Percentiles rank a stretch among this genome's conserved stretches.
Conservation (phyloP, 805 yeast genomes). For the Cyberlindnera petersonii region DNA sequence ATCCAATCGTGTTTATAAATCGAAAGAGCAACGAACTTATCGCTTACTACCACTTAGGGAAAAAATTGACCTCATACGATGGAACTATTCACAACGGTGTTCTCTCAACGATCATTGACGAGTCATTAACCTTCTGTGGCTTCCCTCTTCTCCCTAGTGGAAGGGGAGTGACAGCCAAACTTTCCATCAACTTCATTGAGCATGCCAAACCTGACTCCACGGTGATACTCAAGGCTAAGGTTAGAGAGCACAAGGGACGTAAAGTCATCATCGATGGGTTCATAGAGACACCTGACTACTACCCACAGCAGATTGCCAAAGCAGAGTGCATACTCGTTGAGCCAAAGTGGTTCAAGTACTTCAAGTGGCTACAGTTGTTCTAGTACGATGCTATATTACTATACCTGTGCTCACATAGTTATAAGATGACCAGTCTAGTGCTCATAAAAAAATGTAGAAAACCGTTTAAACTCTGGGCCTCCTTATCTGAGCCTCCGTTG, state of each 20-base stretch:
- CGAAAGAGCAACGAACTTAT: constrained; percentile 47
- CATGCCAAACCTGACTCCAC: constrained; percentile 53
- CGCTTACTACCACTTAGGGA: constrained; percentile 71
- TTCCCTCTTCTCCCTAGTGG: constrained; percentile 75
- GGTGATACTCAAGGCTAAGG: constrained; percentile 64
- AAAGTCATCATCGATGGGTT: constrained; percentile 76
- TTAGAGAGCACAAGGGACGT: constrained; percentile 65
- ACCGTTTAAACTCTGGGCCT: too few relatives aligned
- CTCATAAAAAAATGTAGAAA: too few relatives aligned
- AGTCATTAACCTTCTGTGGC: constrained; percentile 80
- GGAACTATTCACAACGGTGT: constrained; percentile 82
- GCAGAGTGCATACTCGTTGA: constrained; percentile 75
- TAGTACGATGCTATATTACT: too few relatives aligned
- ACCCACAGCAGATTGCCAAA: constrained; percentile 45
- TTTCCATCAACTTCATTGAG: constrained; percentile 55
- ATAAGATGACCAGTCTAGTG: too few relatives aligned
- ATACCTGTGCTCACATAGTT: too few relatives aligned
- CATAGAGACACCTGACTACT: constrained; percentile 46
- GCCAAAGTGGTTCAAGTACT: constrained; percentile 82
- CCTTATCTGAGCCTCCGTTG: too few relatives aligned
- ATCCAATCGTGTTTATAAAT: constrained; percentile 65
- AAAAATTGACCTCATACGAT: constrained; percentile 57
- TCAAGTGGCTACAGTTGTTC: constrained; percentile 49
- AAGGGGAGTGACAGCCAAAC: constrained; percentile 84
- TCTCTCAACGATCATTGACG: constrained; percentile 75